phyloP scores from a whole-genome alignment of 176 grass and related monocot genomes.

The Juncus inflexus region DNA sequence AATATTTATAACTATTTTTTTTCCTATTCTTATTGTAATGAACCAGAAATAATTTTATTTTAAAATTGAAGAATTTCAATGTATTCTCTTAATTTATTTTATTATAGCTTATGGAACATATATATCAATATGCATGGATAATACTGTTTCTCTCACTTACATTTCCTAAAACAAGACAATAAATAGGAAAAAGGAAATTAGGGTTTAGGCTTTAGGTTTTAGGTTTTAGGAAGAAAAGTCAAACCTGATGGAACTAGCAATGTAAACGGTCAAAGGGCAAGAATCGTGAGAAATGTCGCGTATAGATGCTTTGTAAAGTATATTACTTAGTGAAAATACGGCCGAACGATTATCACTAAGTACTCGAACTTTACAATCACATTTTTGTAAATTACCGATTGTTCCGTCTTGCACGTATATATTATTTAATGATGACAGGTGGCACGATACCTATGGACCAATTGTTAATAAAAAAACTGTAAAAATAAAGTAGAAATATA shows the following conservation, averaged over 20 bases:
- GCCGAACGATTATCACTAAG: constrained; percentile 83
- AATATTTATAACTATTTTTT: too few species aligned
- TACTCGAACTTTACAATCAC: constrained; percentile 76
- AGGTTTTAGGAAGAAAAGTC: too few species aligned
- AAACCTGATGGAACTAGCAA: constrained; percentile 89
- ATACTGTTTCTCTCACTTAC: too few species aligned
- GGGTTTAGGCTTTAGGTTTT: too few species aligned
- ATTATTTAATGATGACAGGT: constrained; percentile 65
- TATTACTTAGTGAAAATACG: constrained; percentile 41
- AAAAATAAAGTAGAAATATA: constrained; percentile 1
- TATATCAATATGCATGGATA: too few species aligned
- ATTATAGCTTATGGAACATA: too few species aligned
- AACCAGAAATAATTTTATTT: too few species aligned
- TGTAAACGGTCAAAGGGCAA: constrained; percentile 76
- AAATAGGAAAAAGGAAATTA: too few species aligned
- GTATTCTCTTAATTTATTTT: too few species aligned
- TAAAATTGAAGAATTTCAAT: too few species aligned
- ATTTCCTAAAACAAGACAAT: too few species aligned
- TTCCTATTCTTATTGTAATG: too few species aligned
- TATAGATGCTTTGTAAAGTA: constrained; percentile 58
- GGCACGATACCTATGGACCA: constrained; percentile 50
- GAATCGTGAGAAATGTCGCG: constrained; percentile 88
- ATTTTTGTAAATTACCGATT: constrained; percentile 60
- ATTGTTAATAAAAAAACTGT: constrained; percentile 26
- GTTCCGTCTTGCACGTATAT: constrained; percentile 77